Percentiles rank a stretch among this genome's conserved stretches.
phyloP scores from a whole-genome alignment of 257 asterid genomes.

The Gentiana straminea region DNA sequence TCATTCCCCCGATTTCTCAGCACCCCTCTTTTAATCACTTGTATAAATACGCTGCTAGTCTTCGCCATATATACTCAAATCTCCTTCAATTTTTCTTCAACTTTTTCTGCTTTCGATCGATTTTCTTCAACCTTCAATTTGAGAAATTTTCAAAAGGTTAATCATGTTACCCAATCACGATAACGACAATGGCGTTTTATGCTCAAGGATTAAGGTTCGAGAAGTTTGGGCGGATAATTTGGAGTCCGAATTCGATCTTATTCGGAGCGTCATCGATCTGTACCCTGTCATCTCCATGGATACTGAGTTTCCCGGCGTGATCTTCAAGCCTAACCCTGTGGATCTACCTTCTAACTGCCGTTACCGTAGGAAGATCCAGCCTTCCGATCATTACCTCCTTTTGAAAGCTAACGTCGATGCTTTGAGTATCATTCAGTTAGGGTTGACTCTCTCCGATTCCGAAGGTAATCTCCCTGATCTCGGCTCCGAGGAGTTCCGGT shows the following conservation, averaged over 20 bases:
- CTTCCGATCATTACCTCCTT: slow-evolving; percentile 42
- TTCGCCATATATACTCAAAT: not conserved
- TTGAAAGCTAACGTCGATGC: slow-evolving; percentile 69
- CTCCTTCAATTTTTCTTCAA: not conserved
- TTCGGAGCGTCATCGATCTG: slow-evolving; percentile 30
- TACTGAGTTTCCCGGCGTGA: slow-evolving; percentile 74
- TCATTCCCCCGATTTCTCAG: not conserved
- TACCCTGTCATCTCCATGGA: slow-evolving; percentile 61
- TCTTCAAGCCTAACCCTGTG: slow-evolving; percentile 30
- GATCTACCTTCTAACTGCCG: not conserved
- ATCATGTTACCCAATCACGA: not conserved
- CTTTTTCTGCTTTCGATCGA: not conserved
- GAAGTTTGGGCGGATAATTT: slow-evolving; percentile 62
- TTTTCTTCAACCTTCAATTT: not conserved
- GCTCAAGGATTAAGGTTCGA: slow-evolving; percentile 25
- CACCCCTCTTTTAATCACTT: not conserved
- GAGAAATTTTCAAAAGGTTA: too few species aligned
- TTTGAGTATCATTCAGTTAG: slow-evolving; percentile 56
- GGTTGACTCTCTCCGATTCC: slow-evolving; percentile 59
- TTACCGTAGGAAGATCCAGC: slow-evolving; percentile 12
- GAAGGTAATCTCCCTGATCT: slow-evolving; percentile 60
- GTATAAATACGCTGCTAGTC: not conserved
- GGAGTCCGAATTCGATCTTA: slow-evolving; percentile 35
- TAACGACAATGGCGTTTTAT: slow-evolving; percentile 1
- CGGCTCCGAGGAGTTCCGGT: slow-evolving; percentile 25